Conservation (phyloP, 176 grass and related monocot genomes). For the Bromus sterilis region DNA sequence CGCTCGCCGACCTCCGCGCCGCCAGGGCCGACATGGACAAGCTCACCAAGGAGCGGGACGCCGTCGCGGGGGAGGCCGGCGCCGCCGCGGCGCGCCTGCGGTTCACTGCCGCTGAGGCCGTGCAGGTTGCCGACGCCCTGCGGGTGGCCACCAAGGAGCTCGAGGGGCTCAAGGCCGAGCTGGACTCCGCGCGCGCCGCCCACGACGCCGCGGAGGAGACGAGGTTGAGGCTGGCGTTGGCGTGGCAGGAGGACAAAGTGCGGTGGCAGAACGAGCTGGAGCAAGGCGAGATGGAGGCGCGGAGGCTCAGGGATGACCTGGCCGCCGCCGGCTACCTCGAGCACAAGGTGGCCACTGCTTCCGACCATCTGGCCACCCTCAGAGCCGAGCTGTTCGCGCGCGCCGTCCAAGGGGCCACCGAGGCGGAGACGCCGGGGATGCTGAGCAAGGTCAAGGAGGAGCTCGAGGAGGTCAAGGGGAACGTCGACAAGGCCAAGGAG, state of each 20-base stretch:
- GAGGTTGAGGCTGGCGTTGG: constrained; percentile 20
- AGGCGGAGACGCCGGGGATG: background rate
- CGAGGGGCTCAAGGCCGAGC: constrained; percentile 8
- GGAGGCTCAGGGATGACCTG: constrained; percentile 25
- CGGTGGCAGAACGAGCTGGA: constrained; percentile 54
- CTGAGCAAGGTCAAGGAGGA: constrained; percentile 31
- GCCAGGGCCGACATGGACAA: constrained; percentile 40
- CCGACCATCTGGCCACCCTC: constrained; percentile 31
- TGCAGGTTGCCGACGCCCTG: constrained; percentile 21
- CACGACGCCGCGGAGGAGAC: constrained; percentile 55
- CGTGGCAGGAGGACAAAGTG: constrained; percentile 49
- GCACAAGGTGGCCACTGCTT: constrained; percentile 33
- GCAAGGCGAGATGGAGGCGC: constrained; percentile 32
- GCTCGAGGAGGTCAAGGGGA: constrained; percentile 41
- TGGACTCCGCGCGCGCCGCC: constrained; percentile 37
- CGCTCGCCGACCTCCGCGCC: constrained; percentile 32
- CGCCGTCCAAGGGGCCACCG: constrained; percentile 14
- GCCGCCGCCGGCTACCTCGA: constrained; percentile 34
- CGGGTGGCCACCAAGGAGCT: constrained; percentile 45
- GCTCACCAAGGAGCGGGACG: constrained; percentile 32
- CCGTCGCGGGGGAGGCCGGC: constrained; percentile 30
- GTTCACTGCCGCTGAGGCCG: constrained; percentile 4
- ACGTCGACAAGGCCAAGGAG: constrained; percentile 38
- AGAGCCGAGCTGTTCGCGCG: constrained; percentile 43
- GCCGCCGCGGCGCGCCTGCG: constrained; percentile 6